Evolutionary conservation across 1,139 yeast species (phyloP).

Genomic region (Saccharomyces hybrid): DNA sequence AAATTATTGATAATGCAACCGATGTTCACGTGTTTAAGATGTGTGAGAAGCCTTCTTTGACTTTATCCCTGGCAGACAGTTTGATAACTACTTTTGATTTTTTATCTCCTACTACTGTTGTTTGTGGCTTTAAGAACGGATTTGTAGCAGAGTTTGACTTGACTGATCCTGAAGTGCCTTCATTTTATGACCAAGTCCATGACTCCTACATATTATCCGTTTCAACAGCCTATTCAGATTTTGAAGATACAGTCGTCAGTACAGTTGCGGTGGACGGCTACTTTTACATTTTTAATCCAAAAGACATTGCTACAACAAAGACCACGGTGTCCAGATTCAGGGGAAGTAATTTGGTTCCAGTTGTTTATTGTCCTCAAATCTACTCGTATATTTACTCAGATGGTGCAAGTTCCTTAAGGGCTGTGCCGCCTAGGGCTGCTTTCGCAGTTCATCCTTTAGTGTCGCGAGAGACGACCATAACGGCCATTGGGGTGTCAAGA

Average conservation of each 20-base stretch:
- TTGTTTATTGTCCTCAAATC: slow-evolving; percentile 35
- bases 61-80: slow-evolving; percentile 24
- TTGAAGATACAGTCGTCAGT: slow-evolving; percentile 37
- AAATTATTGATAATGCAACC: slow-evolving; percentile 31
- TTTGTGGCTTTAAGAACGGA: slow-evolving; percentile 65
- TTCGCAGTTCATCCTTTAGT: slow-evolving; percentile 34
- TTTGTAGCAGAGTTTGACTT: slow-evolving; percentile 56
- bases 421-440: slow-evolving; percentile 35
- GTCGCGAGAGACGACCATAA: slow-evolving; percentile 37
- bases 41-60: slow-evolving; percentile 25
- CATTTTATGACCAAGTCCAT: slow-evolving; percentile 41
- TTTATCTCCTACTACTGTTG: slow-evolving; percentile 41
- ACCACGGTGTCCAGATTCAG: slow-evolving; percentile 34
- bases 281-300: slow-evolving; percentile 37
- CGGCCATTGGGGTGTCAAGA: slow-evolving; percentile 36
- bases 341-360: slow-evolving; percentile 28
- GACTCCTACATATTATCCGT: slow-evolving; percentile 46
- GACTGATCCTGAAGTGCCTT: slow-evolving; percentile 36
- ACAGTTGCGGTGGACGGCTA: slow-evolving; percentile 45
- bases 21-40: slow-evolving; percentile 27
- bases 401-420: slow-evolving; percentile 35
- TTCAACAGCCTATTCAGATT: slow-evolving; percentile 37
- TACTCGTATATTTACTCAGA: slow-evolving; percentile 38
- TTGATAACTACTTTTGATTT: slow-evolving; percentile 51
- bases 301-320: slow-evolving; percentile 36